Evolutionary conservation across 805 yeast species (phyloP), one percentile per base, ranked within the genome.

Genomic region (Jamesozyma hellenica): DNA sequence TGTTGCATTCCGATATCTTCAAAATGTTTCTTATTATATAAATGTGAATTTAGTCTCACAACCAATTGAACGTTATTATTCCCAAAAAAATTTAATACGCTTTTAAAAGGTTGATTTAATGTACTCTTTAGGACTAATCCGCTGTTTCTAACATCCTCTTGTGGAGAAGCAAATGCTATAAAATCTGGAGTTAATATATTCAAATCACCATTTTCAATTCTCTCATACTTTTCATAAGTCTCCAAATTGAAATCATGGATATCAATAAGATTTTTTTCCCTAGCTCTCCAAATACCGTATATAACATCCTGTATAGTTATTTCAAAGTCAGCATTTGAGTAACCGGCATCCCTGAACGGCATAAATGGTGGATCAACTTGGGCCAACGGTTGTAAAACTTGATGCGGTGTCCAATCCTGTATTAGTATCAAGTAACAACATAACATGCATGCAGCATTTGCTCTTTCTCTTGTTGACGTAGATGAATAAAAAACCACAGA

Each of bases 331-430:
- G 96, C 95, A 41, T 79, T 79, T 3, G 95, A 83, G 61, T 90
- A 90, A 1, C 98, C 97, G 1, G 98, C 97, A 60, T 90, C 98
- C 57, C 98, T 71, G 64, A 87, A 92, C 1, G 87, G 81, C 81
- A 82, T 87, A 48, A 90, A 79, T 4, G 96, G 96, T 2, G 94
- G 95, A 34, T 82, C 86, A 8, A 79, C 74, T 60, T 92, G 96
- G 1, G 90, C 75, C 39, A 90, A 74, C 0, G 98, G 98, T 43
- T 94, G 96, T 46, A 90, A 65, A 0, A 87, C 97, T 60, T 90
- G 90, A 60, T 90, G 98, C 0, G 98, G 97, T 1, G 96, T 84
- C 98, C 98, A 90, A 9, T 85, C 79, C 57, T 90, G 97, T 15
- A 90, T 87, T 40, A 92, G 64, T 1, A 90, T 73, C 96, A 90